Evolutionary conservation across 441 rosid genomes (phyloP), one percentile per base, ranked within the genome.

Genomic region (Croton setiger): DNA sequence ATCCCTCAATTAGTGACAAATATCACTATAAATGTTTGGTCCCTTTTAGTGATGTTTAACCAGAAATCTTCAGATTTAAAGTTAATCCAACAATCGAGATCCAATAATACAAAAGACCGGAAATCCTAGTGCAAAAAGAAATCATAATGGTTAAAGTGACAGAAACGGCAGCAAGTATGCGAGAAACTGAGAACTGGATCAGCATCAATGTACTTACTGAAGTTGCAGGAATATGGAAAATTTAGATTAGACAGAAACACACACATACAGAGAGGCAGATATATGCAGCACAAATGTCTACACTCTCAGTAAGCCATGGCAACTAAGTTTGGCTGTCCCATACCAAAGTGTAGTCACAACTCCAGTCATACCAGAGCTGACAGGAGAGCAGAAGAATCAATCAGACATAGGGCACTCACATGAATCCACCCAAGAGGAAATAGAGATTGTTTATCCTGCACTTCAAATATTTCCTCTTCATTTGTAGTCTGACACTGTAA

Each of bases 401-500:
- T 51, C 8, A 65, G 7, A 59, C 7, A 66, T 51, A 72, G 43
- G 51, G 51, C 55, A 80, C 98, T 86, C 78, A 95, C 99, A 84
- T 95, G 99, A 83, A 95, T 95, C 99, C 99, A 95, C 59, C 99
- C 99, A 35, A 95, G 93, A 59, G 98, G 96, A 66, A 95, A 92
- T 76, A 95, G 96, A 67, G 98, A 92, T 76, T 56, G 88, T 65
- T 83, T 92, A 81, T 92, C 99, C 79, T 95, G 99, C 69, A 83
- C 97, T 84, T 92, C 99, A 82, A 95, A 95, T 83, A 92, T 92
- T 68, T 95, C 99, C 75, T 95, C 99, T 82, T 95, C 99, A 76
- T 92, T 90, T 80, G 97, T 95, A 20, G 98, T 69, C 76, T 92
- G 99, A 78, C 99, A 95, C 97, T 95, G 39, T 51, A 12, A 72